phyloP scores from a whole-genome alignment of 83 land plant species.

The Thuja plicata region DNA sequence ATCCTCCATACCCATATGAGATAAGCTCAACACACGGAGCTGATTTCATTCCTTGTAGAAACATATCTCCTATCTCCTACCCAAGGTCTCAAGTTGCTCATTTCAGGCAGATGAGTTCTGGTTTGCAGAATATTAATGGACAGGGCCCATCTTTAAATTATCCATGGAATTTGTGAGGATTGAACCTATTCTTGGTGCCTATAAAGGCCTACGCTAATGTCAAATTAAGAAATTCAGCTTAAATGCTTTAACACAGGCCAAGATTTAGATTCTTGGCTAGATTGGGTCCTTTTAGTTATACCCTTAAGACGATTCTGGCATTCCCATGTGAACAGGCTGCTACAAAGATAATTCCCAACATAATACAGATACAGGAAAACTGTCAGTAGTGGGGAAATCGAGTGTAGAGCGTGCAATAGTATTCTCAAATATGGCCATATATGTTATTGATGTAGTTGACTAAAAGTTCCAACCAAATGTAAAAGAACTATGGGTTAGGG shows the following conservation, averaged over 20 bases:
- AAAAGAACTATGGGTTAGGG: neutral
- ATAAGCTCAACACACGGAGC: neutral
- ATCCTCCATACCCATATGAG: neutral
- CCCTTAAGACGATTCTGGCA: neutral
- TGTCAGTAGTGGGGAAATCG: neutral
- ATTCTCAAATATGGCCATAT: neutral
- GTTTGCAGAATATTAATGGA: neutral
- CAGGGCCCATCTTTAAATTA: neutral
- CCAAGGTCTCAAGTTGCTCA: neutral
- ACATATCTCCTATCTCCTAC: neutral
- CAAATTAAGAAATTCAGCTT: neutral
- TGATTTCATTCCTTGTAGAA: neutral
- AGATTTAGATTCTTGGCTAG: neutral
- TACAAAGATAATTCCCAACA: neutral
- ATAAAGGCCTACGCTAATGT: neutral
- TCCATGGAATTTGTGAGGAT: neutral
- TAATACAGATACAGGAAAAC: neutral
- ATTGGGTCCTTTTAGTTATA: neutral
- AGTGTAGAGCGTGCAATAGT: neutral
- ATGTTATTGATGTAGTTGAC: neutral
- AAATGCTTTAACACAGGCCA: neutral
- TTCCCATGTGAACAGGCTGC: neutral
- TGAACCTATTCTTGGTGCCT: neutral
- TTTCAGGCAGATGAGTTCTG: neutral
- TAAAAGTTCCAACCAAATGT: neutral